These are phyloP conservation scores for Solanum tarapatanum DNA, from an alignment of 257 asterid species.

Conservation along the genomic window DNA sequence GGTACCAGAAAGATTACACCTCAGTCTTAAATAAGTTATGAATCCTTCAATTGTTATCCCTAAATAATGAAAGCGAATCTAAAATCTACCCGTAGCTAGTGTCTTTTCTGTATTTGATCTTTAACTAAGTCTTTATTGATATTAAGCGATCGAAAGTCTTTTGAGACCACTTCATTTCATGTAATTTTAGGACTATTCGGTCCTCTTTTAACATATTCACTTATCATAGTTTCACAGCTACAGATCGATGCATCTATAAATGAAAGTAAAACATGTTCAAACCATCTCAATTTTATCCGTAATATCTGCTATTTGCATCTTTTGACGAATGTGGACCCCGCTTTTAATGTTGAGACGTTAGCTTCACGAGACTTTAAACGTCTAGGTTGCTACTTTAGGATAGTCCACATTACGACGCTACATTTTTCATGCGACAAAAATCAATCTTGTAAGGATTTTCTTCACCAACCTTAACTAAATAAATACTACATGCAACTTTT, in stretches of 20 bases:
- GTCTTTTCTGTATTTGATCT: too few species aligned
- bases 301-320: background rate
- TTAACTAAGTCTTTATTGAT: background rate
- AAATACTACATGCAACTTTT: background rate
- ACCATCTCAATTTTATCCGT: background rate
- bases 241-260: fast-evolving
- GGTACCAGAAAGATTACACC: background rate
- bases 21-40: fast-evolving
- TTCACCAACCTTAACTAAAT: background rate
- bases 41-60: background rate
- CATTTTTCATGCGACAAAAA: background rate
- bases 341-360: background rate
- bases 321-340: background rate
- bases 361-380: background rate
- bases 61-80: background rate
- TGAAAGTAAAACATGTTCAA: background rate
- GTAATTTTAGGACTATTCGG: fast-evolving
- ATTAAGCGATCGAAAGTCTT: background rate
- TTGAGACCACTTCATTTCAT: background rate
- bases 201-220: background rate
- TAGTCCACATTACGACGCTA: background rate
- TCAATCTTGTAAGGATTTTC: background rate
- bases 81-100: too few species aligned
- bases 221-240: background rate
- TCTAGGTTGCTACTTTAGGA: background rate